A percentile compares a stretch with the other conserved stretches of the same genome.
Evolutionary conservation across 1,139 yeast genomes (phyloP).

Genomic region (Saccharomyces pastorianus): DNA sequence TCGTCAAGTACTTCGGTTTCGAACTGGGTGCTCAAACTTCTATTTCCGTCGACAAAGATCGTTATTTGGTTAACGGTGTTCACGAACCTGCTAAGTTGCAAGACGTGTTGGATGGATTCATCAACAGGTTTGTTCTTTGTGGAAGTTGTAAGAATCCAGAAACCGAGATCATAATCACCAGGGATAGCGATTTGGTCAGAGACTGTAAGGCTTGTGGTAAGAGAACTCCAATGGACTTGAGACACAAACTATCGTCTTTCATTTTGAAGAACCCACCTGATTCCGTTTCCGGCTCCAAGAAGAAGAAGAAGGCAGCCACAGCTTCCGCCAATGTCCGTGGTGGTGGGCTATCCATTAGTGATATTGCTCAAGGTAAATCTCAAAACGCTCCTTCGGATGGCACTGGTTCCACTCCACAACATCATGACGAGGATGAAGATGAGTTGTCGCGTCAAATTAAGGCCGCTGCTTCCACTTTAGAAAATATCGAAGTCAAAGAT

Average conservation of each 20-base stretch:
- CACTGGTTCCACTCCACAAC: slow-evolving; percentile 24
- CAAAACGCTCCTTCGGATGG: slow-evolving; percentile 29
- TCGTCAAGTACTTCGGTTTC: slow-evolving; percentile 89
- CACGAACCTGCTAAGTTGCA: slow-evolving; percentile 88
- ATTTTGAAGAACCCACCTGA: slow-evolving; percentile 91
- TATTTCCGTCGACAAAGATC: slow-evolving; percentile 68
- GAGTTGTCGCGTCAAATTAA: slow-evolving; percentile 71
- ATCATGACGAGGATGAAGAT: slow-evolving; percentile 58
- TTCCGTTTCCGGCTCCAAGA: slow-evolving; percentile 42
- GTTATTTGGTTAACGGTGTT: slow-evolving; percentile 89
- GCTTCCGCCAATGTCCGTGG: slow-evolving; percentile 89
- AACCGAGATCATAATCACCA: slow-evolving; percentile 79
- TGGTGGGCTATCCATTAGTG: slow-evolving; percentile 74
- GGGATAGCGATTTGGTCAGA: slow-evolving; percentile 68
- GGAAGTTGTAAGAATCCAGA: slow-evolving; percentile 96
- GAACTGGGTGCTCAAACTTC: slow-evolving; percentile 96
- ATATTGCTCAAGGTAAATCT: slow-evolving; percentile 57
- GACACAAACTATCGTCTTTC: slow-evolving; percentile 78
- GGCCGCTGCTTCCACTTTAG: slow-evolving; percentile 72
- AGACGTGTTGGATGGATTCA: slow-evolving; percentile 90
- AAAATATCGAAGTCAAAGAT: slow-evolving; percentile 55
- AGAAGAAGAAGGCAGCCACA: slow-evolving; percentile 72
- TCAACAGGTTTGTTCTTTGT: slow-evolving; percentile 86
- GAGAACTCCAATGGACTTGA: slow-evolving; percentile 72
- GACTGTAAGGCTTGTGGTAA: slow-evolving; percentile 99